phyloP scores from a whole-genome alignment of 2,329 filamentous ascomycete species.

The Dothideomycetidae sp. region DNA sequence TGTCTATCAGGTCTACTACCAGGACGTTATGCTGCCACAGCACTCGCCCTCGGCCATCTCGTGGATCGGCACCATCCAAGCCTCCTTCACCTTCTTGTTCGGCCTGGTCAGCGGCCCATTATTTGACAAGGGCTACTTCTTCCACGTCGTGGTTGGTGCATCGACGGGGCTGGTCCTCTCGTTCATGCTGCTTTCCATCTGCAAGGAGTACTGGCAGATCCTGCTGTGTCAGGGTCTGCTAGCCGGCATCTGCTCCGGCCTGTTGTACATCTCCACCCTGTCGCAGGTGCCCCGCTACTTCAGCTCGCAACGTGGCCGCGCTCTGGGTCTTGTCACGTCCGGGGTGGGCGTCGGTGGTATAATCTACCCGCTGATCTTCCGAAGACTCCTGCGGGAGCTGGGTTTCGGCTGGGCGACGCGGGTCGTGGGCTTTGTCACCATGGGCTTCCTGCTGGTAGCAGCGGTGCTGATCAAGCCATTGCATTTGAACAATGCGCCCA shows the following conservation, averaged over 20 bases:
- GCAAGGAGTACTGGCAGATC: slow-evolving; percentile 13
- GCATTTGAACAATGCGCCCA: slow-evolving; percentile 15
- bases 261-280: slow-evolving; percentile 28
- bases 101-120: slow-evolving; percentile 20
- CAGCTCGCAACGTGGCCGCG: slow-evolving; percentile 26
- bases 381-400: not conserved
- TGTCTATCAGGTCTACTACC: slow-evolving; percentile 25
- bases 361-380: slow-evolving; percentile 5
- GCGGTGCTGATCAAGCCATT: slow-evolving; percentile 4
- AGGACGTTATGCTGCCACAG: slow-evolving; percentile 13
- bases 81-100: slow-evolving; percentile 22
- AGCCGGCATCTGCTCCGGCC: slow-evolving; percentile 36
- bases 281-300: slow-evolving; percentile 31
- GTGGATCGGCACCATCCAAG: slow-evolving; percentile 25
- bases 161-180: slow-evolving; percentile 32
- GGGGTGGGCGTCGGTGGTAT: slow-evolving; percentile 27
- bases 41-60: slow-evolving; percentile 19
- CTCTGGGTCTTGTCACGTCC: slow-evolving; percentile 29
- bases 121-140: slow-evolving; percentile 22
- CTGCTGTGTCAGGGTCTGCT: slow-evolving; percentile 21
- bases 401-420: slow-evolving; percentile 2
- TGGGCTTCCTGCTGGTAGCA: not conserved
- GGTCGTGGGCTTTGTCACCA: not conserved
- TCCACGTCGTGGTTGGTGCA: slow-evolving; percentile 23
- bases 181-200: slow-evolving; percentile 13